Percentiles rank a stretch among this genome's conserved stretches.
Conservation (phyloP, 495 filamentous ascomycete genomes). For the Monascus purpureus region DNA sequence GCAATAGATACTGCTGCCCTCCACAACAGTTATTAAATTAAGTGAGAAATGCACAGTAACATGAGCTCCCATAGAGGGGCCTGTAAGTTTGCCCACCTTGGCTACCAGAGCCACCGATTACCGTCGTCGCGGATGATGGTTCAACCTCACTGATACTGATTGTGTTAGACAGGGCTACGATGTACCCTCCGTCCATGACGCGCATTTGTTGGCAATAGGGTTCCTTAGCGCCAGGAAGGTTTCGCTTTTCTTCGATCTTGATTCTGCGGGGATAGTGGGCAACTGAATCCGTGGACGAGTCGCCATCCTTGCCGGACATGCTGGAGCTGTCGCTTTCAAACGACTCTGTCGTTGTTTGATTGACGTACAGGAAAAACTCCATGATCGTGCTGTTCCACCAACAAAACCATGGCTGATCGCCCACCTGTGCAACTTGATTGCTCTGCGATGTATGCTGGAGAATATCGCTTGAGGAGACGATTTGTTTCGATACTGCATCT, state of each 20-base stretch:
- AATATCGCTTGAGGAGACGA: conserved; percentile 15
- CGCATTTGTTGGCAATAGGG: conserved; percentile 64
- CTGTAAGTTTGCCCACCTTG: conserved; percentile 18
- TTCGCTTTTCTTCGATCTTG: conserved; percentile 69
- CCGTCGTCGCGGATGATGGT: conserved; percentile 28
- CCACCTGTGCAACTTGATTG: conserved; percentile 37
- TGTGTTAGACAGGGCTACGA: conserved; percentile 30
- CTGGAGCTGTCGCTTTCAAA: conserved; percentile 13
- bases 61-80: conserved; percentile 25
- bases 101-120: conserved; percentile 10
- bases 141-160: conserved; percentile 48
- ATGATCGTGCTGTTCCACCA: conserved; percentile 73
- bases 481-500: conserved; percentile 14
- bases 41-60: conserved; percentile 31
- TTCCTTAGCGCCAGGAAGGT: conserved; percentile 17
- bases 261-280: conserved; percentile 54
- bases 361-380: conserved; percentile 70
- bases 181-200: conserved; percentile 35
- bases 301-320: conserved; percentile 5
- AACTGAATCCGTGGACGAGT: conserved; percentile 8
- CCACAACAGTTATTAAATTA: background rate
- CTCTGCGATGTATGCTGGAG: conserved; percentile 11
- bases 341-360: conserved; percentile 33
- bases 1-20: background rate
- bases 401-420: conserved; percentile 75